Evolutionary conservation across 2,329 filamentous ascomycete species (phyloP), one percentile per base, ranked within the genome.

Genomic region (Chalara sp.): DNA sequence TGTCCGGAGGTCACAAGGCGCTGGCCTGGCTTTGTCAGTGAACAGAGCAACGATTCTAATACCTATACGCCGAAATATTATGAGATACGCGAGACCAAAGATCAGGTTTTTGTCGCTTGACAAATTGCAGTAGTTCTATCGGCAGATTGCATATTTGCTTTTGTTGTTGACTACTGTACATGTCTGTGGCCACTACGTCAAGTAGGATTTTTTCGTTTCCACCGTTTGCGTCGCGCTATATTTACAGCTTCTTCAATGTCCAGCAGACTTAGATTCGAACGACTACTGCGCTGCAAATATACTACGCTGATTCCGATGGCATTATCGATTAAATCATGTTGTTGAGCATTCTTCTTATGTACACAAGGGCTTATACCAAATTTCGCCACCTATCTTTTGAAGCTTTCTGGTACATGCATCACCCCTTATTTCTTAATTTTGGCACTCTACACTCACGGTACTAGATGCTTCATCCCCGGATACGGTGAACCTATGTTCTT

Each of bases 61-160:
- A 53, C 93, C 93, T 6, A 96, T 99, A 75, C 97, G 92, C 75
- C 80, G 93, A 60, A 97, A 91, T 53, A 72, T 97, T 32, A 79
- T 99, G 65, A 82, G 89, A 67, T 86, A 82, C 65, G 68, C 96
- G 51, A 82, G 93, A 57, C 93, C 93, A 30, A 95, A 95, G 74
- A 72, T 96, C 57, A 81, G 83, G 68, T 96, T 87, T 74, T 67
- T 97, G 10, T 92, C 93, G 5, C 78, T 99, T 12, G 93, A 99
- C 64, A 93, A 99, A 72, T 95, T 90, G 53, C 79, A 91, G 58
- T 99, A 90, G 90, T 95, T 97, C 70, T 93, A 99, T 73, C 80
- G 92, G 57, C 93, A 99, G 69, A 80, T 95, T 42, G 92, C 93
- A 13, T 99, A 97, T 66, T 76, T 89, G 1, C 75, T 97, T 72